phyloP scores from a whole-genome alignment of 305 asterid species.

The Andrographis paniculata region DNA sequence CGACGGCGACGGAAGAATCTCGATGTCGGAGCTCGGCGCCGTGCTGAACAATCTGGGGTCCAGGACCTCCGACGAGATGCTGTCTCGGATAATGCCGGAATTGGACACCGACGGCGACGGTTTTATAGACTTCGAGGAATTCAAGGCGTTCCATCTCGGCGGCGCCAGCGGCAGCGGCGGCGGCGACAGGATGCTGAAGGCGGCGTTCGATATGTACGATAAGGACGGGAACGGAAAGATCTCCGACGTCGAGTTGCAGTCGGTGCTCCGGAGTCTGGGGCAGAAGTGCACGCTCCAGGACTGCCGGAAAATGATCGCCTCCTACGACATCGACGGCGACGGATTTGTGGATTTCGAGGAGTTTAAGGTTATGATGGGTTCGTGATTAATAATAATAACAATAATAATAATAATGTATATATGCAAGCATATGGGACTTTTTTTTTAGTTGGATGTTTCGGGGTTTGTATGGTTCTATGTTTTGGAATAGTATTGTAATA shows the following conservation, averaged over 20 bases:
- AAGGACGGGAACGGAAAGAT: constrained; percentile 42
- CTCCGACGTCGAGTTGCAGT: constrained; percentile 31
- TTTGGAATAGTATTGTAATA: too few species aligned
- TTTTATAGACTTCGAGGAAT: constrained; percentile 43
- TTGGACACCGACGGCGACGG: constrained; percentile 60
- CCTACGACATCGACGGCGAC: constrained; percentile 47
- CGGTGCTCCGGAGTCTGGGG: constrained; percentile 33
- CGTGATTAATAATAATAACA: too few species aligned
- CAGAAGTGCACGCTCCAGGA: constrained; percentile 37
- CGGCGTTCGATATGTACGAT: constrained; percentile 37
- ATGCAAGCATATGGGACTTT: too few species aligned
- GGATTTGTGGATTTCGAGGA: constrained; percentile 44
- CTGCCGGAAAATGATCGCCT: constrained; percentile 34
- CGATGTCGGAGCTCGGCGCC: constrained; percentile 32
- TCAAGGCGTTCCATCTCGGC: constrained; percentile 31
- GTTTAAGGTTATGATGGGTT: constrained; percentile 41
- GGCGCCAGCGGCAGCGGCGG: constrained; percentile 7
- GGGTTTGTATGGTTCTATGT: too few species aligned
- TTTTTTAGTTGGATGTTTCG: too few species aligned
- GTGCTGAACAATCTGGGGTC: constrained; percentile 37
- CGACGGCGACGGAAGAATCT: constrained; percentile 57
- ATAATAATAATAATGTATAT: too few species aligned
- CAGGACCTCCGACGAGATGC: constrained; percentile 28
- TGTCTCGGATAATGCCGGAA: constrained; percentile 33
- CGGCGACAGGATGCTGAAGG: constrained; percentile 24